Base-by-base conservation (phyloP, 768 basidiomycete species). In the Tricholoma flavovirens region DNA sequence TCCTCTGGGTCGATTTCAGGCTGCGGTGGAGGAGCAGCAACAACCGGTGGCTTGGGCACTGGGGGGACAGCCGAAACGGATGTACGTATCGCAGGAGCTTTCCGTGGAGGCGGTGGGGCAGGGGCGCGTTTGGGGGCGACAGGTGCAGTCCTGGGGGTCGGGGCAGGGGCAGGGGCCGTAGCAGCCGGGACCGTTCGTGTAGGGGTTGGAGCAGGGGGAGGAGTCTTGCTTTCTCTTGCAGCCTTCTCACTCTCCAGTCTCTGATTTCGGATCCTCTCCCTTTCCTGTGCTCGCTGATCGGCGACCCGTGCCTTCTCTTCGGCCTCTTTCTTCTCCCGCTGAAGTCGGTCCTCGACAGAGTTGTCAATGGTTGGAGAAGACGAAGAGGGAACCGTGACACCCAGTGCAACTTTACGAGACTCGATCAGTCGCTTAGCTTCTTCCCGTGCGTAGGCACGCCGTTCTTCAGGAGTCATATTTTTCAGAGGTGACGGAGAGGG, bases 311-410 rank as follows among this genome's bases (percentile, higher is more conserved):
- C 83, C 68, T 90, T 92, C 67, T 92, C 90, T 60, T 93, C 94
- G 0, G 95, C 95, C 66, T 97, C 96, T 66, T 81, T 85, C 76
- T 88, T 90, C 65, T 98, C 96, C 62, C 84, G 78, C 35, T 82
- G 85, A 5, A 98, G 78, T 9, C 95, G 76, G 60, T 94, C 90
- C 66, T 93, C 89, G 2, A 97, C 92, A 52, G 77, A 81, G 6
- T 82, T 86, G 68, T 97, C 95, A 9, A 94, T 75, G 0, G 67
- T 59, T 11, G 77, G 70, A 6, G 83, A 68, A 26, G 80, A 71
- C 3, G 46, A 49, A 12, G 79, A 61, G 0, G 76, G 71, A 1
- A 80, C 68, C 12, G 78, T 77, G 15, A 97, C 80, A 5, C 96
- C 96, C 9, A 98, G 80, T 0, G 87, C 88, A 36, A 84, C 82